These are phyloP conservation scores for Candida koratica DNA, from an alignment of 805 yeast genomes.

Conservation along the genomic window DNA sequence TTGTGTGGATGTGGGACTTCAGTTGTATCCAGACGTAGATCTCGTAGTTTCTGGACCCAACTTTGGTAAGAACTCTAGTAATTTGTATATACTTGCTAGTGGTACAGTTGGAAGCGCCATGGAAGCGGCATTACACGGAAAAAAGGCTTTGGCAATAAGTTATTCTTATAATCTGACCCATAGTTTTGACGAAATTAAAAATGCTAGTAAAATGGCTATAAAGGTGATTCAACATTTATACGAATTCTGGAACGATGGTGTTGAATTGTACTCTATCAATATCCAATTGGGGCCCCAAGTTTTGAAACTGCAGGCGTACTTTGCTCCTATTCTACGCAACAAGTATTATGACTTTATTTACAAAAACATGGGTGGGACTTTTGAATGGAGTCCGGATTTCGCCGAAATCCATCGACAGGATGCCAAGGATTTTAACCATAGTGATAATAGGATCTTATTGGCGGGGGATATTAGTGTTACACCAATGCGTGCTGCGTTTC, in stretches of 20 bases:
- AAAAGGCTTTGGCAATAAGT: constrained; percentile 74
- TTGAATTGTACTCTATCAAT: constrained; percentile 79
- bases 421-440: constrained; percentile 37
- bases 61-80: constrained; percentile 88
- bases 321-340: constrained; percentile 78
- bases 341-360: constrained; percentile 68
- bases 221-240: constrained; percentile 58
- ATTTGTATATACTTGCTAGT: constrained; percentile 81
- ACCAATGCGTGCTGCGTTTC: constrained; percentile 64
- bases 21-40: constrained; percentile 54
- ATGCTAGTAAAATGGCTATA: constrained; percentile 68
- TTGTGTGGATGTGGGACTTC: constrained; percentile 85
- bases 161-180: constrained; percentile 68
- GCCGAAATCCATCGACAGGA: constrained; percentile 56
- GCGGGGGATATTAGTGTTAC: constrained; percentile 56
- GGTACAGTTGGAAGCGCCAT: constrained; percentile 97
- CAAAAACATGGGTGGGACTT: constrained; percentile 32
- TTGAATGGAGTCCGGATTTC: constrained; percentile 84
- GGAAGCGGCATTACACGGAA: constrained; percentile 79
- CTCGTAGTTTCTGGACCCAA: constrained; percentile 93
- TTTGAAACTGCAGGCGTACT: constrained; percentile 58
- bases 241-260: constrained; percentile 33
- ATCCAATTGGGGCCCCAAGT: constrained; percentile 63
- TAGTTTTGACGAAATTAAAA: constrained; percentile 45
- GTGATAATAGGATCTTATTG: constrained; percentile 69